A percentile compares a stretch with the other conserved stretches of the same genome.
Evolutionary conservation across 1,139 yeast species (phyloP).

Genomic region (Zhuliangozyma blackwelliae): DNA sequence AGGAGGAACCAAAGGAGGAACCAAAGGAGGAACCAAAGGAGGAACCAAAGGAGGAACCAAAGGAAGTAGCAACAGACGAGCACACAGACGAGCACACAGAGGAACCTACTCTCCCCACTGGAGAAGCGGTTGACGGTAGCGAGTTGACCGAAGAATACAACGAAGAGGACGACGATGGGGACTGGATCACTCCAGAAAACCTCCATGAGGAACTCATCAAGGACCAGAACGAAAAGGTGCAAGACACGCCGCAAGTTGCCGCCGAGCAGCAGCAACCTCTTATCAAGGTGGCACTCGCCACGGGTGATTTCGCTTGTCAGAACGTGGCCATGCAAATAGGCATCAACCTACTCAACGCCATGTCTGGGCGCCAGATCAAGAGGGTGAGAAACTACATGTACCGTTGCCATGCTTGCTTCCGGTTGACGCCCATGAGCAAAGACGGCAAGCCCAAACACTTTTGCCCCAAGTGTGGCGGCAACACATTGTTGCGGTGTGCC

Average conservation of each 20-base stretch:
- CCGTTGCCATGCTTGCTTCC: slow-evolving; percentile 96
- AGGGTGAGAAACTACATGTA: slow-evolving; percentile 89
- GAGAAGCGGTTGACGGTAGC: background rate
- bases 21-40: too few relatives aligned
- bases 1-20: too few relatives aligned
- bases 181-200: slow-evolving; percentile 93
- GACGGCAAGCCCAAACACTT: slow-evolving; percentile 77
- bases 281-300: slow-evolving; percentile 76
- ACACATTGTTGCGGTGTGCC: slow-evolving; percentile 84
- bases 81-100: slow-evolving; percentile 2
- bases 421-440: slow-evolving; percentile 71
- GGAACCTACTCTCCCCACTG: background rate
- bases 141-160: slow-evolving; percentile 41
- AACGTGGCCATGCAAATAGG: slow-evolving; percentile 93
- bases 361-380: slow-evolving; percentile 80
- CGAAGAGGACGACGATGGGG: slow-evolving; percentile 76
- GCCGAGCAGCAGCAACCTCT: slow-evolving; percentile 24
- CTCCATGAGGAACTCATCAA: slow-evolving; percentile 63
- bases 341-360: slow-evolving; percentile 74
- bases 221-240: slow-evolving; percentile 49
- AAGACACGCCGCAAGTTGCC: slow-evolving; percentile 2
- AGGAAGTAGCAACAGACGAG: too few relatives aligned
- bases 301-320: slow-evolving; percentile 97
- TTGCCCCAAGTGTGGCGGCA: slow-evolving; percentile 96
- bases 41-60: too few relatives aligned